Base-by-base conservation (phyloP, 768 basidiomycete genomes). In the Rhodotorula paludigena region DNA sequence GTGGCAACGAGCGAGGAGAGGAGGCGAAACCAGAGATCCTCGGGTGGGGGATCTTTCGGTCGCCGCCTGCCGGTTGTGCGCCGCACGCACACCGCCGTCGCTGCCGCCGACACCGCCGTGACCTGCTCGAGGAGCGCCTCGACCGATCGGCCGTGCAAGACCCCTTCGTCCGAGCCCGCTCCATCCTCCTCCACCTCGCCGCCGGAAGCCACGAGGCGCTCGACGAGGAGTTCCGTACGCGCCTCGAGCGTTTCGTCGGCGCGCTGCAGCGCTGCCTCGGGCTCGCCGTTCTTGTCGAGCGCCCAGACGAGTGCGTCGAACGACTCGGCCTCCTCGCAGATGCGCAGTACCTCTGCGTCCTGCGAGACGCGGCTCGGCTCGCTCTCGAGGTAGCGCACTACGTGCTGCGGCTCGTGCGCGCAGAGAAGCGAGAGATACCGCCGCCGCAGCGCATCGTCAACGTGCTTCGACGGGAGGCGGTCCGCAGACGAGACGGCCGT, bases 1-100 rank as follows among this genome's bases (percentile, higher is more conserved):
- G 84, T 83, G 57, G 85, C 83, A 60, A 96, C 87, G 75, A 96
- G 88, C 67, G 87, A 86, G 74, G 85, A 85, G 39, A 98, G 82
- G 2, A 96, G 80, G 68, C 85, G 84, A 77, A 91, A 90, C 92
- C 92, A 98, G 71, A 91, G 84, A 69, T 94, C 89, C 75, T 96
- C 92, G 23, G 86, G 76, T 73, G 47, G 83, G 80, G 63, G 83
- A 8, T 68, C 71, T 5, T 60, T 21, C 8, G 57, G 33, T 1
- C 60, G 63, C 11, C 41, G 56, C 42, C 42, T 39, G 1, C 73
- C 77, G 63, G 80, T 80, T 9, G 89, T 89, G 59, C 84, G 85
- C 60, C 85, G 82, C 45, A 87, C 78, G 77, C 92, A 96, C 35
- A 93, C 82, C 3, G 81, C 78, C 6, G 87, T 82, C 39, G 87